Base-by-base conservation (phyloP, 306 rosid species). In the Hippophae gyantsensis region DNA sequence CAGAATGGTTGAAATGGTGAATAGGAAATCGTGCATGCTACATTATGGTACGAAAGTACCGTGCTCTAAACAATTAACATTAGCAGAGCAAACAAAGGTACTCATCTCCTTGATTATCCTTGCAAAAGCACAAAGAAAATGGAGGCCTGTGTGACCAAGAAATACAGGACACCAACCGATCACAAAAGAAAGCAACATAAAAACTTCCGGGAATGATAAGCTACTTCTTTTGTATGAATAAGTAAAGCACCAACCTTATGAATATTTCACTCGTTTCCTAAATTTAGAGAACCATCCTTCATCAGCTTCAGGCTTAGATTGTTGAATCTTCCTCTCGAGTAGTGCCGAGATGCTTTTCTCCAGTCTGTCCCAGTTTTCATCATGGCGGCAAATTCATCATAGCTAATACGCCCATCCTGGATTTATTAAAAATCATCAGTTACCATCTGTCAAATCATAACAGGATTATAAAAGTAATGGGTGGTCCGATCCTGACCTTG, bases 311-410 rank as follows among this genome's bases (percentile, higher is more conserved):
- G 76, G 89, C 99, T 92, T 73, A 92, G 85, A 80, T 92, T 92
- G 77, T 92, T 92, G 81, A 92, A 92, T 86, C 99, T 85, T 57
- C 99, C 99, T 48, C 99, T 84, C 7, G 99, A 92, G 75, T 92
- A 92, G 81, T 92, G 99, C 68, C 99, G 75, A 57, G 99, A 92
- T 6, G 99, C 99, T 72, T 92, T 92, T 81, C 99, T 88, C 99
- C 99, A 92, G 75, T 92, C 99, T 6, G 99, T 92, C 58, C 99
- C 99, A 0, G 99, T 92, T 75, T 86, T 92, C 99, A 92, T 92
- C 99, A 92, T 92, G 5, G 99, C 88, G 47, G 79, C 86, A 58
- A 92, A 92, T 78, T 92, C 99, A 9, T 92, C 96, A 42, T 88
- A 92, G 85, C 99, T 92, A 70, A 92, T 92, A 48, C 65, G 86